Percentiles rank a stretch among this genome's conserved stretches.
phyloP scores from a whole-genome alignment of 1,139 yeast genomes.

The Lodderomyces metapsilosis region DNA sequence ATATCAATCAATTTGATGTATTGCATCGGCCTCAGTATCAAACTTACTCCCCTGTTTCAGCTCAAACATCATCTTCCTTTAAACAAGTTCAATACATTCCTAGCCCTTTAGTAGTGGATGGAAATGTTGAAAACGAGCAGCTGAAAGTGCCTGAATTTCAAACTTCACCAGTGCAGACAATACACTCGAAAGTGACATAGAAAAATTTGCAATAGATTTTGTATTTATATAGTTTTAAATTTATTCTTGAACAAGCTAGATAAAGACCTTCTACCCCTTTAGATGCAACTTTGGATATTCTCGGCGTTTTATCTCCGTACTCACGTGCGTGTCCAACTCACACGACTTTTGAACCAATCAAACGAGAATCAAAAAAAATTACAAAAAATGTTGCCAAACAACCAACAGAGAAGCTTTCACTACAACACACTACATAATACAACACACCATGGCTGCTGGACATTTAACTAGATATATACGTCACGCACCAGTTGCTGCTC shows the following conservation, averaged over 20 bases:
- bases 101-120: neutral
- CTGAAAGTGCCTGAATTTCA: neutral
- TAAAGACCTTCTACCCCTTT: neutral
- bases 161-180: neutral
- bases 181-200: neutral
- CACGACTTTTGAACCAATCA: constrained; percentile 7
- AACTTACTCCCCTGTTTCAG: neutral
- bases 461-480: constrained; percentile 49
- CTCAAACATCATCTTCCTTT: neutral
- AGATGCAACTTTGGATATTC: too few relatives aligned
- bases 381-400: neutral
- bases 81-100: neutral
- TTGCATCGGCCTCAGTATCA: neutral
- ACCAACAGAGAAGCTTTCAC: neutral
- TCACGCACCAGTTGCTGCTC: constrained; percentile 53
- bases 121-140: neutral
- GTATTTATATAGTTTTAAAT: too few relatives aligned
- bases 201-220: neutral
- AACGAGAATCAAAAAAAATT: constrained; percentile 4
- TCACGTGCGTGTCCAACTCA: neutral
- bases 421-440: constrained; percentile 2
- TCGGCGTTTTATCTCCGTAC: neutral
- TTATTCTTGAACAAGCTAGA: neutral
- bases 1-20: neutral
- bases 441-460: constrained; percentile 40